These are phyloP conservation scores for Calonectria hongkongensis DNA, from an alignment of 2,329 filamentous ascomycete genomes.

Conservation along the genomic window DNA sequence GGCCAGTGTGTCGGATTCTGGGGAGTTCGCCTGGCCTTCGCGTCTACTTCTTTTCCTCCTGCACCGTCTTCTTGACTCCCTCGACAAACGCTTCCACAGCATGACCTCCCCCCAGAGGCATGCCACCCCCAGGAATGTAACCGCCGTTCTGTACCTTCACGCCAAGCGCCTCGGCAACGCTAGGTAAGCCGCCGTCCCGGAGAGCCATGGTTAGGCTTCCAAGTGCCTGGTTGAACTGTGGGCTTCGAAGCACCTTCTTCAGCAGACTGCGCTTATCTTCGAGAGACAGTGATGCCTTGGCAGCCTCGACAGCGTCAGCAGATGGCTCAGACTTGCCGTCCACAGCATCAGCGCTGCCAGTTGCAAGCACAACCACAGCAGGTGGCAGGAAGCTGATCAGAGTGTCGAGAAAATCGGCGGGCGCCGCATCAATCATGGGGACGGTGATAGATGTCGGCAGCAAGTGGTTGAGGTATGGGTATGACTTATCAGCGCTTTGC, in stretches of 20 bases:
- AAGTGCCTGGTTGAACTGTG: slow-evolving; percentile 92
- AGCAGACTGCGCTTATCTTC: slow-evolving; percentile 88
- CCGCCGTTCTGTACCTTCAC: slow-evolving; percentile 91
- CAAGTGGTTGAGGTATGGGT: slow-evolving; percentile 90
- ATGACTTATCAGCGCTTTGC: slow-evolving; percentile 73
- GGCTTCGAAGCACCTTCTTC: slow-evolving; percentile 88
- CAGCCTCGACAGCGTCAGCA: slow-evolving; percentile 80
- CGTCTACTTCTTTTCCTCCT: slow-evolving; percentile 69
- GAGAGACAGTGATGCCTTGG: slow-evolving; percentile 82
- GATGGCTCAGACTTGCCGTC: slow-evolving; percentile 79
- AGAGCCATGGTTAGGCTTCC: slow-evolving; percentile 90
- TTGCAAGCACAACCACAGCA: slow-evolving; percentile 84
- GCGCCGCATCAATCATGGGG: slow-evolving; percentile 80
- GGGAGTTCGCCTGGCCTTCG: not conserved
- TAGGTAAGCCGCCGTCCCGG: slow-evolving; percentile 91
- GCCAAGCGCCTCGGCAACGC: slow-evolving; percentile 88
- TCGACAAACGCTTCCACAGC: slow-evolving; percentile 94
- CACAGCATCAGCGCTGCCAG: slow-evolving; percentile 75
- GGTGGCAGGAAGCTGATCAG: slow-evolving; percentile 88
- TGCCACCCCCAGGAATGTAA: slow-evolving; percentile 83
- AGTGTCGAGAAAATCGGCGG: slow-evolving; percentile 81
- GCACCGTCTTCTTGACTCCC: slow-evolving; percentile 87
- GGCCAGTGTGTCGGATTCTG: slow-evolving; percentile 10
- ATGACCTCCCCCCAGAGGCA: slow-evolving; percentile 91
- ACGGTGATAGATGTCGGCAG: slow-evolving; percentile 86